These are phyloP conservation scores for Leccinum obscurum DNA, from an alignment of 768 basidiomycete species.

Conservation along the genomic window DNA sequence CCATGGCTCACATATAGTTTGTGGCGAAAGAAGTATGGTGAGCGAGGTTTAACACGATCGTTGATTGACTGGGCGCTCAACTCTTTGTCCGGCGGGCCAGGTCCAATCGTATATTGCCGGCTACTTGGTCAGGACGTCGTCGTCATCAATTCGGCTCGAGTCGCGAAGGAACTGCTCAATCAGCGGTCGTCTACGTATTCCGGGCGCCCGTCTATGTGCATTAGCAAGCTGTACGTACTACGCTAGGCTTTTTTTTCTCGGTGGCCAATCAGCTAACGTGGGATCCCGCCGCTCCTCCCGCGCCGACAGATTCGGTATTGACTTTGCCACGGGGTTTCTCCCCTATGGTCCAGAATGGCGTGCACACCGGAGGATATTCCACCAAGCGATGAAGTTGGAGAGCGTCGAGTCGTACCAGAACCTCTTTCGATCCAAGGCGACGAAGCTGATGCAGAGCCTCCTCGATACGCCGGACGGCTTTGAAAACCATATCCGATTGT, in stretches of 20 bases:
- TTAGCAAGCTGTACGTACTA: slow-evolving; percentile 29
- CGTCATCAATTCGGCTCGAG: slow-evolving; percentile 27
- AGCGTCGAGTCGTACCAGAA: slow-evolving; percentile 18
- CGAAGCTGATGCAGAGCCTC: slow-evolving; percentile 19
- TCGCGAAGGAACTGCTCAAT: slow-evolving; percentile 31
- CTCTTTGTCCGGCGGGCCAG: slow-evolving; percentile 11
- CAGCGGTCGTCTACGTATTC: slow-evolving; percentile 32
- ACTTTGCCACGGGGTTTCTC: slow-evolving; percentile 31
- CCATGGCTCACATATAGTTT: slow-evolving; percentile 31
- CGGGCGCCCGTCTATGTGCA: slow-evolving; percentile 24
- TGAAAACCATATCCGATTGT: slow-evolving; percentile 28
- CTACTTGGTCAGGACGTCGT: slow-evolving; percentile 28
- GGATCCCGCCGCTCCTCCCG: background rate
- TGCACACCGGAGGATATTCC: slow-evolving; percentile 30
- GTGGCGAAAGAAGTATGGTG: slow-evolving; percentile 32
- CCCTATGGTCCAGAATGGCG: slow-evolving; percentile 30
- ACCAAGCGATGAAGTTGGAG: slow-evolving; percentile 28
- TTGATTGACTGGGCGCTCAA: background rate
- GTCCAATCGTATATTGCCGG: slow-evolving; percentile 30
- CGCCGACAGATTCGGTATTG: slow-evolving; percentile 28
- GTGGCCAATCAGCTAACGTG: background rate
- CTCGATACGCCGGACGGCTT: slow-evolving; percentile 26
- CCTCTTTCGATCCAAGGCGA: slow-evolving; percentile 25
- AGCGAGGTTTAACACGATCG: background rate
- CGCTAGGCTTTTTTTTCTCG: background rate